phyloP scores from a whole-genome alignment of 257 asterid genomes.

The Apocynum venetum region DNA sequence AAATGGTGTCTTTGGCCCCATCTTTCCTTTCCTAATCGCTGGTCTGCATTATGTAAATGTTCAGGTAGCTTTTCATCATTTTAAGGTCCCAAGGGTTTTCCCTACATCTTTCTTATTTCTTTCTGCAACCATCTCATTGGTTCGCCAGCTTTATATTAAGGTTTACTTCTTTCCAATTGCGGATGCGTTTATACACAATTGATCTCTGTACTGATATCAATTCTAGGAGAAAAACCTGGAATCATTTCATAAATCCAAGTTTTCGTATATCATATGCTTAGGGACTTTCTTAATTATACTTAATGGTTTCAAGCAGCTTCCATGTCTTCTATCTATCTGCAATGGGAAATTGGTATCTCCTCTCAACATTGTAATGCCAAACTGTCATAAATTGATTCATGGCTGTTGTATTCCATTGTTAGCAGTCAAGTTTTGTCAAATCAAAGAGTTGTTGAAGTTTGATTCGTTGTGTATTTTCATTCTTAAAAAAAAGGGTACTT shows the following conservation, averaged over 20 bases:
- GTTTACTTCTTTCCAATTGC: not conserved
- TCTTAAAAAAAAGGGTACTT: too few relatives aligned
- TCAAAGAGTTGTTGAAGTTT: too few relatives aligned
- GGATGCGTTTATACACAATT: constrained; percentile 1
- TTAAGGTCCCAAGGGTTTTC: not conserved
- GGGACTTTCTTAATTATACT: not conserved
- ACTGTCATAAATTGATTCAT: not conserved
- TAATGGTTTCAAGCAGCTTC: not conserved
- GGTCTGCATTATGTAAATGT: constrained; percentile 67
- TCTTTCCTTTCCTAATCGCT: constrained; percentile 67
- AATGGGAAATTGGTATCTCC: not conserved
- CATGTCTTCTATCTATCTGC: not conserved
- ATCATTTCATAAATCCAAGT: not conserved
- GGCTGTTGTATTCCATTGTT: not conserved
- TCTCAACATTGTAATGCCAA: not conserved
- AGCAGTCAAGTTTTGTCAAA: too few relatives aligned
- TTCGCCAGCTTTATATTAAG: constrained; percentile 4
- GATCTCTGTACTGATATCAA: not conserved
- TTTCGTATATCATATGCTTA: not conserved
- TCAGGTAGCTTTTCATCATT: constrained; percentile 48
- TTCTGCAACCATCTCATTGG: not conserved
- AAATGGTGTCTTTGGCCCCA: constrained; percentile 67
- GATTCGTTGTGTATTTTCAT: too few relatives aligned
- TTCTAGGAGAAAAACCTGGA: not conserved
- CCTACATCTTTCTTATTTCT: not conserved